phyloP scores from a whole-genome alignment of 2,329 filamentous ascomycete genomes.

The Phaeoacremonium minimum region DNA sequence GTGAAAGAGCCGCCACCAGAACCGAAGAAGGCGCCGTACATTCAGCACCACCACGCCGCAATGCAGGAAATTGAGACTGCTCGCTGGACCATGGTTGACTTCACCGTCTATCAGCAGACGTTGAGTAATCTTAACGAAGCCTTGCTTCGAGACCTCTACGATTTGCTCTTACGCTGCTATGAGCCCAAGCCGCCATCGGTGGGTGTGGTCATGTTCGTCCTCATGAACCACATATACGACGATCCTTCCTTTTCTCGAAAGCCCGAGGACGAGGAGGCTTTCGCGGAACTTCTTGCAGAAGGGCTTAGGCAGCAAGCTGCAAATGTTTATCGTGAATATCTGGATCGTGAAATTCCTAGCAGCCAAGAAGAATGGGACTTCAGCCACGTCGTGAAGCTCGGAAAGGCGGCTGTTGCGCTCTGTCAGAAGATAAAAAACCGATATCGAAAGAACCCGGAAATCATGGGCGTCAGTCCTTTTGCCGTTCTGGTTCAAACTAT shows the following conservation, averaged over 20 bases:
- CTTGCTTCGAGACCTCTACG: conserved; percentile 80
- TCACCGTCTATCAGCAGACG: conserved; percentile 67
- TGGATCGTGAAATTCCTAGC: conserved; percentile 76
- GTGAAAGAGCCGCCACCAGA: conserved; percentile 69
- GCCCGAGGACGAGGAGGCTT: conserved; percentile 66
- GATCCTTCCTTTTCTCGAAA: conserved; percentile 73
- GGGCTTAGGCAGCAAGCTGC: conserved; percentile 71
- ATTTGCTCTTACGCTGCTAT: conserved; percentile 83
- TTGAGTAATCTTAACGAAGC: conserved; percentile 74
- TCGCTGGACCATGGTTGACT: conserved; percentile 67
- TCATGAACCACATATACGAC: conserved; percentile 76
- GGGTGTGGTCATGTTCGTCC: conserved; percentile 71
- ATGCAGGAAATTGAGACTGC: conserved; percentile 53
- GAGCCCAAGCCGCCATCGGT: conserved; percentile 82
- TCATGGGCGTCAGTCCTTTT: conserved; percentile 68
- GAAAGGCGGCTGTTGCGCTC: conserved; percentile 78
- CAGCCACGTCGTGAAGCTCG: conserved; percentile 82
- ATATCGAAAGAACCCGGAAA: conserved; percentile 80
- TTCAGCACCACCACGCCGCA: conserved; percentile 45
- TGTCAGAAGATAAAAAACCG: conserved; percentile 89
- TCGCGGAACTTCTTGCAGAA: conserved; percentile 66
- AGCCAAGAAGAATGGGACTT: conserved; percentile 85
- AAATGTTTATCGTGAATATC: conserved; percentile 73
- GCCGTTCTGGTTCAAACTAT: conserved; percentile 76
- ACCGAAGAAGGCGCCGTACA: conserved; percentile 57